Base-by-base conservation (phyloP, 352 stramenopile species). In the Achlya hypogyna region DNA sequence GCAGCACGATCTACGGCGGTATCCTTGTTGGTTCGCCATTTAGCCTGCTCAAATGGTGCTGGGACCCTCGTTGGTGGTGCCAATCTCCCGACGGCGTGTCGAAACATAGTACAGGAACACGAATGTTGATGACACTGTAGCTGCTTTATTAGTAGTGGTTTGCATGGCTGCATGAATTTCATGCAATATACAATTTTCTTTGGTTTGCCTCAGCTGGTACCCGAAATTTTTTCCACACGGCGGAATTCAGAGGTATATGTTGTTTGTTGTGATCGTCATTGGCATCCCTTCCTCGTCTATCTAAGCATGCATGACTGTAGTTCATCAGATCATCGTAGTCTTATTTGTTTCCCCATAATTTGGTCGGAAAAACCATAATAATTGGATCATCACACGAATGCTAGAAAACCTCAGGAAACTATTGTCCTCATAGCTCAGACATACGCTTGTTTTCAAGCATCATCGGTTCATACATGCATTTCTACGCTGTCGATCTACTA, bases 261-360 rank as follows among this genome's bases (percentile, higher is more conserved):
- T 67, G 60, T 67, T 47, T 38, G 60, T 58, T 52, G 34, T 18
- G 0, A 56, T 67, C 60, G 51, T 67, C 60, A n/a, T 67, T 35
- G 60, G 60, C 32, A 38, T 67, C 12, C 12, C 6, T 38, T 16
- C 22, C 10, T 5, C 25, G 29, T 1, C 23, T 22, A 59, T 42
- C 29, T 20, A 58, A 16, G 35, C 5, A 20, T 35, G 14, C n/a
- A 51, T 64, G 27, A n/a, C 49, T 14, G 22, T 59, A 64, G 35
- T 60, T 67, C 60, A 67, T 67, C 60, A 67, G 60, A 67, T 67
- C 60, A 67, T 67, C 60, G 60, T 67, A 67, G 60, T 67, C 60
- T 67, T 67, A 27, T 51, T 28, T 60, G 38, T 58, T 42, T 67
- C 51, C 51, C 51, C 60, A 60, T 32, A 6, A 60, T 40, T 25